phyloP scores from a whole-genome alignment of 495 filamentous ascomycete genomes.

The Aspergillus saccharolyticus region DNA sequence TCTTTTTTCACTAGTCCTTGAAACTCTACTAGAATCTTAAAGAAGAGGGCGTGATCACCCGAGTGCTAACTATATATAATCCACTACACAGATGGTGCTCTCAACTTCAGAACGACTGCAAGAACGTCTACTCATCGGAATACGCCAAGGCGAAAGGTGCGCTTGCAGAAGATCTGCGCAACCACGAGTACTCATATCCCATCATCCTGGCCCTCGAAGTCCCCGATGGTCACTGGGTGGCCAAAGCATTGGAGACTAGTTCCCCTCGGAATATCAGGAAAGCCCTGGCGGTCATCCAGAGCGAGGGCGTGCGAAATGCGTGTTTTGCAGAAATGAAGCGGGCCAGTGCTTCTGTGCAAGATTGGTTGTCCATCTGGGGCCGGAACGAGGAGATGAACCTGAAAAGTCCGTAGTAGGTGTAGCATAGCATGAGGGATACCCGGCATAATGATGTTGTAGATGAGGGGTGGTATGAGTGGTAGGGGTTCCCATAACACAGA shows the following conservation, averaged over 20 bases:
- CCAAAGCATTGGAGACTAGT: constrained; percentile 9
- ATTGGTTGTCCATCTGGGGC: constrained; percentile 18
- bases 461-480: not conserved
- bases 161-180: constrained; percentile 29
- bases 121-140: constrained; percentile 30
- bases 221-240: constrained; percentile 17
- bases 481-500: not conserved
- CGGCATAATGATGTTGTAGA: not conserved
- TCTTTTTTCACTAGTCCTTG: too few relatives aligned
- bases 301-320: constrained; percentile 12
- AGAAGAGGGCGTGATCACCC: not conserved
- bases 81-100: constrained; percentile 23
- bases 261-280: constrained; percentile 20
- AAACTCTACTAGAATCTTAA: not conserved
- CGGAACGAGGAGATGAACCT: constrained; percentile 21
- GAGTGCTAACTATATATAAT: not conserved
- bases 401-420: constrained; percentile 31
- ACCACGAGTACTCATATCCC: constrained; percentile 27
- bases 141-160: constrained; percentile 24
- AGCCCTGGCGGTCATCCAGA: constrained; percentile 17
- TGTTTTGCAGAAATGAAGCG: constrained; percentile 16
- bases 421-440: constrained; percentile 6
- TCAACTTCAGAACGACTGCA: constrained; percentile 31
- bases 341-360: constrained; percentile 15
- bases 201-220: constrained; percentile 25